Percentiles rank a stretch among this genome's conserved stretches.
These are phyloP conservation scores for Ciborinia camelliae DNA, from an alignment of 2,329 filamentous ascomycete species.

Conservation along the genomic window DNA sequence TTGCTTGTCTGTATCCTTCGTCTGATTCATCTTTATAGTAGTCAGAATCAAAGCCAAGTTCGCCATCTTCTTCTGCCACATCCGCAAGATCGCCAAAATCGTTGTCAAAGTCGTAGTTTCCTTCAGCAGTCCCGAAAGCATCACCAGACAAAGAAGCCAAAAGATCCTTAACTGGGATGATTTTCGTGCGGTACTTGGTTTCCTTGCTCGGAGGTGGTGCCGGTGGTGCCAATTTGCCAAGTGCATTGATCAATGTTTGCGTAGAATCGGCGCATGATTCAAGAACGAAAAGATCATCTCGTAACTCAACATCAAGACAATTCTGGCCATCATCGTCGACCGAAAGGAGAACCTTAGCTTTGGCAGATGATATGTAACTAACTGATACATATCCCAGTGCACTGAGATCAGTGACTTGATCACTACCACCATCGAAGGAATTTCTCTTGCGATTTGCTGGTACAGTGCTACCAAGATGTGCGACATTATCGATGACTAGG, in stretches of 20 bases:
- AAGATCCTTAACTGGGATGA: slow-evolving; percentile 83
- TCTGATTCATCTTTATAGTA: slow-evolving; percentile 45
- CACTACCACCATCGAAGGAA: slow-evolving; percentile 38
- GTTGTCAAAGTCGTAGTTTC: slow-evolving; percentile 60
- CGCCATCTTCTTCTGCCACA: slow-evolving; percentile 42
- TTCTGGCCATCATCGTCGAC: slow-evolving; percentile 57
- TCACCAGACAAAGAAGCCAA: slow-evolving; percentile 87
- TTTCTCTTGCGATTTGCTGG: slow-evolving; percentile 25
- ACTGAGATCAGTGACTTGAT: slow-evolving; percentile 55
- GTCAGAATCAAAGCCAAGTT: slow-evolving; percentile 44
- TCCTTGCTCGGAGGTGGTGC: slow-evolving; percentile 71
- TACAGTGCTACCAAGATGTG: slow-evolving; percentile 39
- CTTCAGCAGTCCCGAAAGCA: slow-evolving; percentile 64
- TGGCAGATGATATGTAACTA: slow-evolving; percentile 81
- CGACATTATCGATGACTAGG: slow-evolving; percentile 74
- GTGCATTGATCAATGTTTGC: slow-evolving; percentile 77
- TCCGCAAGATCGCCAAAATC: slow-evolving; percentile 54
- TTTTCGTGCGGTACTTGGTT: slow-evolving; percentile 80
- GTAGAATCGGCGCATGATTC: slow-evolving; percentile 98
- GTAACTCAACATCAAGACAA: slow-evolving; percentile 73
- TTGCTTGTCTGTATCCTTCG: slow-evolving; percentile 31
- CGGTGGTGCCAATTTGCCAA: slow-evolving; percentile 79
- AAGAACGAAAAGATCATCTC: slow-evolving; percentile 81
- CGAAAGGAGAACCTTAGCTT: slow-evolving; percentile 58
- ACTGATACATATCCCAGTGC: slow-evolving; percentile 78